These are phyloP conservation scores for Silene conica DNA, from an alignment of 148 eudicot species.

Conservation along the genomic window DNA sequence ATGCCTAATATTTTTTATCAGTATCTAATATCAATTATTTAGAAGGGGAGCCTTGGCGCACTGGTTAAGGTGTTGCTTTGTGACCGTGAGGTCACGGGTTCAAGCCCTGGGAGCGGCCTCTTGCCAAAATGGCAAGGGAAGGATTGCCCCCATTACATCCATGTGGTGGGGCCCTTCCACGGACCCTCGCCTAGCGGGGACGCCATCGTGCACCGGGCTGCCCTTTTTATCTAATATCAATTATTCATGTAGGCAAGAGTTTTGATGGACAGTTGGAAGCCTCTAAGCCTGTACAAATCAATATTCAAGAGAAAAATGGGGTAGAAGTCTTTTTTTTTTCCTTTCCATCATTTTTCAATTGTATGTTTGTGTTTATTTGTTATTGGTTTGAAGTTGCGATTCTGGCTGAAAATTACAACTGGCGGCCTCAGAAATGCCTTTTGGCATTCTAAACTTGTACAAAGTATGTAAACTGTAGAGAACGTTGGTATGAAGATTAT, in stretches of 20 bases:
- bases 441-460: background rate
- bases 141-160: too few species aligned
- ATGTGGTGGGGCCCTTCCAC: too few species aligned
- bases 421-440: background rate
- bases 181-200: too few species aligned
- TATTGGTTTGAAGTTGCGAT: background rate
- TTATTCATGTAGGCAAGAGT: constrained; percentile 25
- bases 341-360: background rate
- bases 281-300: constrained; percentile 13
- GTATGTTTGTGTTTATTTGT: background rate
- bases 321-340: constrained; percentile 25
- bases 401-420: background rate
- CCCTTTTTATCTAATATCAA: constrained; percentile 19
- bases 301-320: constrained; percentile 24
- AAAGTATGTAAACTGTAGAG: background rate
- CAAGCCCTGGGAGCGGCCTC: too few species aligned
- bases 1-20: background rate
- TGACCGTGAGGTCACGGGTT: too few species aligned
- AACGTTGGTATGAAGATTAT: background rate
- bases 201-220: too few species aligned
- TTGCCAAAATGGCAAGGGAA: too few species aligned
- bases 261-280: constrained; percentile 16
- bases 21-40: constrained; percentile 18
- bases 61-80: too few species aligned
- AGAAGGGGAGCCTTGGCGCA: too few species aligned